Percentiles rank a stretch among this genome's conserved stretches.
These are phyloP conservation scores for Cyclaneusma minus DNA, from an alignment of 2,329 filamentous ascomycete genomes.

Conservation along the genomic window DNA sequence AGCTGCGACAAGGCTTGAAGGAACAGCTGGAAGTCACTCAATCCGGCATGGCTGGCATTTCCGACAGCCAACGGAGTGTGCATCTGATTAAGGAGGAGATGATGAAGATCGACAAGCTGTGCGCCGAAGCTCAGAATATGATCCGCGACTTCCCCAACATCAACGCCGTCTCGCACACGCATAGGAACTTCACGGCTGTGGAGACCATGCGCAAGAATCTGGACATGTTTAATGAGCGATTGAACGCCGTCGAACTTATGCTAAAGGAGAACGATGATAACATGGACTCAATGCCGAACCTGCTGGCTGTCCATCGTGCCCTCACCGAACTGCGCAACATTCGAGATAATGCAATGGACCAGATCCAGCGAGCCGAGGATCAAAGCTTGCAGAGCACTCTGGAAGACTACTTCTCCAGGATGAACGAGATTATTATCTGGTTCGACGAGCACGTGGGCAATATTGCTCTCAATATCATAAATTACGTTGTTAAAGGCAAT, in stretches of 20 bases:
- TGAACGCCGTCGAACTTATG: conserved; percentile 63
- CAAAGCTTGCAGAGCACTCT: conserved; percentile 64
- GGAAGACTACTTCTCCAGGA: conserved; percentile 72
- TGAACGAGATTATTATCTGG: conserved; percentile 81
- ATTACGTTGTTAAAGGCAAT: conserved; percentile 73
- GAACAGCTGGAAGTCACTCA: conserved; percentile 93
- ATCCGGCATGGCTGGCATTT: conserved; percentile 76
- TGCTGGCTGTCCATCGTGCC: conserved; percentile 81
- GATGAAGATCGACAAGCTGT: conserved; percentile 95
- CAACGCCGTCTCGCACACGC: conserved; percentile 82
- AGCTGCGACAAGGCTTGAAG: conserved; percentile 73
- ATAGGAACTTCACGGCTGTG: conserved; percentile 89
- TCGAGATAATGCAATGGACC: conserved; percentile 88
- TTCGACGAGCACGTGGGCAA: conserved; percentile 91
- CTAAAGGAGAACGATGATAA: conserved; percentile 73
- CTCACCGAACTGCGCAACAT: conserved; percentile 87
- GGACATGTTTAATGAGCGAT: conserved; percentile 68
- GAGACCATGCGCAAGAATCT: conserved; percentile 86
- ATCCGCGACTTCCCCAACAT: conserved; percentile 92
- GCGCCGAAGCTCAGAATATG: conserved; percentile 93
- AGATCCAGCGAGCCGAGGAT: conserved; percentile 69
- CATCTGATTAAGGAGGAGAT: conserved; percentile 94
- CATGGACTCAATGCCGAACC: conserved; percentile 78
- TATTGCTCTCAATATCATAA: conserved; percentile 80
- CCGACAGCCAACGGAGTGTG: conserved; percentile 81